Evolutionary conservation across 75 land plant genomes (phyloP).

Genomic region (Picea glauca): DNA sequence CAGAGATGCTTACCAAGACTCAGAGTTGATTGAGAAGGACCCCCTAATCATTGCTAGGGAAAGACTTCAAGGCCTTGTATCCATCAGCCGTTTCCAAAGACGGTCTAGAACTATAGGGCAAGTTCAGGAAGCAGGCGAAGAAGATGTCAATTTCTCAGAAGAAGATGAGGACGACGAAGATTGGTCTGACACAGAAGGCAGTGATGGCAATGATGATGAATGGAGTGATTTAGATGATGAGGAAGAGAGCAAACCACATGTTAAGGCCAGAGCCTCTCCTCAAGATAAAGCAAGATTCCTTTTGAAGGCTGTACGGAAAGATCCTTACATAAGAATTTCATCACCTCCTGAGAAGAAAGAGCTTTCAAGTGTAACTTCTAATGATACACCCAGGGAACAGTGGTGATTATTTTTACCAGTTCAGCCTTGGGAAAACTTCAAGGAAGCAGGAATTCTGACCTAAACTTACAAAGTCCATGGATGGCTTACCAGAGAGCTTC

Average conservation of each 20-base stretch:
- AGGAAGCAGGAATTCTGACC: not conserved
- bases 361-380: constrained; percentile 38
- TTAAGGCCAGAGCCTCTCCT: constrained; percentile 10
- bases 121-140: constrained; percentile 17
- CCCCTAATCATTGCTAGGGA: constrained; percentile 70
- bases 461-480: not conserved
- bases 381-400: constrained; percentile 61
- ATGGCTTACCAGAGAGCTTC: not conserved
- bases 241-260: constrained; percentile 38
- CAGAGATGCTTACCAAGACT: constrained; percentile 79
- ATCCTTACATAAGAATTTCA: constrained; percentile 12
- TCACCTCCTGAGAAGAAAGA: constrained; percentile 20
- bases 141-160: constrained; percentile 17
- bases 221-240: constrained; percentile 28
- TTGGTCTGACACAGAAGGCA: constrained; percentile 60
- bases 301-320: constrained; percentile 12
- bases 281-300: constrained; percentile 29
- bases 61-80: constrained; percentile 70
- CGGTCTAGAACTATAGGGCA: constrained; percentile 14
- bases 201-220: constrained; percentile 16
- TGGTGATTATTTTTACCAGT: constrained; percentile 32
- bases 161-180: constrained; percentile 44
- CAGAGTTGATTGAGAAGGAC: constrained; percentile 87
- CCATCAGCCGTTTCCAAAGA: constrained; percentile 37
- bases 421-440: not conserved